A percentile compares a stretch with the other conserved stretches of the same genome.
These are phyloP conservation scores for Nemania diffusa DNA, from an alignment of 2,329 filamentous ascomycete species.

Conservation along the genomic window DNA sequence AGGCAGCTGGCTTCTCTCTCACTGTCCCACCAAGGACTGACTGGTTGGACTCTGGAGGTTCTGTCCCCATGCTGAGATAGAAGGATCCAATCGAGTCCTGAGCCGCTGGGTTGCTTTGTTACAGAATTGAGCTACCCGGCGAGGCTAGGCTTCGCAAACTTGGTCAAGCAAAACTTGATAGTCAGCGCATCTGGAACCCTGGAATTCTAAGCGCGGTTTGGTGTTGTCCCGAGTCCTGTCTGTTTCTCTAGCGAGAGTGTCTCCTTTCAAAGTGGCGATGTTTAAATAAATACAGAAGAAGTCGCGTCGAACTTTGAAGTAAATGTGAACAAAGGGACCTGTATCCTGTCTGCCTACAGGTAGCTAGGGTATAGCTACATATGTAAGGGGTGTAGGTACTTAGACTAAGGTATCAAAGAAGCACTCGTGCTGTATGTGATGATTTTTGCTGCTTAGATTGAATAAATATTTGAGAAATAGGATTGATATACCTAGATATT, in stretches of 20 bases:
- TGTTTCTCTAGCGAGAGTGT: background rate
- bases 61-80: conserved; percentile 36
- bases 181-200: conserved; percentile 2
- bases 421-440: background rate
- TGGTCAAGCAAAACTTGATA: background rate
- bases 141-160: background rate
- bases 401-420: background rate
- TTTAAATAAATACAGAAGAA: background rate
- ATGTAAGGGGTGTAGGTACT: background rate
- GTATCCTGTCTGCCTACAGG: background rate
- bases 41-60: conserved; percentile 31
- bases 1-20: conserved; percentile 21
- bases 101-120: background rate
- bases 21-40: conserved; percentile 8
- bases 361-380: background rate
- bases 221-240: background rate
- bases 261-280: background rate
- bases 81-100: conserved; percentile 1
- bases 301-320: background rate
- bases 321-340: background rate
- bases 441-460: background rate
- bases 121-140: background rate
- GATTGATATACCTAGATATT: background rate
- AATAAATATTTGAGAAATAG: background rate
- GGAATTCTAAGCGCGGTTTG: background rate